These are phyloP conservation scores for Cutaneotrichosporon daszewskae DNA, from an alignment of 1,284 basidiomycete genomes.

Conservation along the genomic window DNA sequence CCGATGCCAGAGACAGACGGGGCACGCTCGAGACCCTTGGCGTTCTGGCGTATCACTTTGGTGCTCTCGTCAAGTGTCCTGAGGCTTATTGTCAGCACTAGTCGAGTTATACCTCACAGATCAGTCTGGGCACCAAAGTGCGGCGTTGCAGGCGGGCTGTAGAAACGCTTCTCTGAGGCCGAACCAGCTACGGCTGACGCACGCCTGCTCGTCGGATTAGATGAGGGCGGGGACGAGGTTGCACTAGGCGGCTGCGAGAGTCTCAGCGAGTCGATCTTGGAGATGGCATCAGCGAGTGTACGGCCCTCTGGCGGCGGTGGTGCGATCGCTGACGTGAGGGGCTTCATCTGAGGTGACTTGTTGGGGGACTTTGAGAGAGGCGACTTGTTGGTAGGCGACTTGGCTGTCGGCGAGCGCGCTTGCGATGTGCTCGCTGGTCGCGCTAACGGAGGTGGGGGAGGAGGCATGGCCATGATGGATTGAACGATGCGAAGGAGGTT, in stretches of 20 bases:
- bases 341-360: slow-evolving; percentile 10
- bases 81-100: slow-evolving; percentile 24
- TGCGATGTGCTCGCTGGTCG: not conserved
- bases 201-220: slow-evolving; percentile 2
- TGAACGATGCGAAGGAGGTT: no score
- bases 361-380: slow-evolving; percentile 12
- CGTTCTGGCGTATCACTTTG: slow-evolving; percentile 37
- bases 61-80: slow-evolving; percentile 45
- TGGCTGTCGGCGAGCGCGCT: slow-evolving; percentile 1
- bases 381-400: not conserved
- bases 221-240: not conserved
- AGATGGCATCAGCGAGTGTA: slow-evolving; percentile 41
- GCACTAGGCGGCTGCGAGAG: slow-evolving; percentile 26
- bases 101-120: slow-evolving; percentile 18
- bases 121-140: slow-evolving; percentile 48
- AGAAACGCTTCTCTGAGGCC: slow-evolving; percentile 1
- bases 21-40: slow-evolving; percentile 36
- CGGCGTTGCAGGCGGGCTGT: slow-evolving; percentile 41
- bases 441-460: slow-evolving; percentile 9
- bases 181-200: not conserved
- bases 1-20: slow-evolving; percentile 49
- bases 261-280: slow-evolving; percentile 39
- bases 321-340: slow-evolving; percentile 7
- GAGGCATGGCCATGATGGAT: slow-evolving; percentile 28
- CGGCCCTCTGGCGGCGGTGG: slow-evolving; percentile 20